A percentile compares a stretch with the other conserved stretches of the same genome.
phyloP scores from a whole-genome alignment of 257 asterid species.

The Solanum sitiens region DNA sequence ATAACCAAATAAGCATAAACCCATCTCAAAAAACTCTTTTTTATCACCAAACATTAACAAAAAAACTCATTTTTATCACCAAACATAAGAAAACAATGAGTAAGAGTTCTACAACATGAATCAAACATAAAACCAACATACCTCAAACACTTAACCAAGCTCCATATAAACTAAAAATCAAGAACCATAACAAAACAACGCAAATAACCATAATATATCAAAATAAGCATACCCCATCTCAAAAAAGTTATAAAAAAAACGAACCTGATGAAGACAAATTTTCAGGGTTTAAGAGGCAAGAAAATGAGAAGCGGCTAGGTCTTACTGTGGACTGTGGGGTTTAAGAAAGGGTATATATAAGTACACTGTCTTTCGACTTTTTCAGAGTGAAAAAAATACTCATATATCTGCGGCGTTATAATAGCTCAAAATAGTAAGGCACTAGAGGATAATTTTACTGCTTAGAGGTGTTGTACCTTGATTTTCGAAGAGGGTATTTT shows the following conservation, averaged over 20 bases:
- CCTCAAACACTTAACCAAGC: background rate
- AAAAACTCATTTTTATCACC: background rate
- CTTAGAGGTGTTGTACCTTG: background rate
- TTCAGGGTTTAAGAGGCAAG: slow-evolving; percentile 2
- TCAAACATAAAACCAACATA: background rate
- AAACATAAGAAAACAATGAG: no score
- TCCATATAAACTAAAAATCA: background rate
- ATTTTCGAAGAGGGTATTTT: background rate
- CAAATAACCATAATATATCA: background rate
- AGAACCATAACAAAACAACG: background rate
- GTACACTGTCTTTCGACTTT: background rate
- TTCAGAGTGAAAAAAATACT: background rate
- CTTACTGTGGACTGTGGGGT: background rate
- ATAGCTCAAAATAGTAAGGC: background rate
- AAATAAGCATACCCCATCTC: no score
- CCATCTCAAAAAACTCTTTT: background rate
- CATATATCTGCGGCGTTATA: background rate
- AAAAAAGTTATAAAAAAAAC: background rate
- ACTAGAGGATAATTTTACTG: background rate
- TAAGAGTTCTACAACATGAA: background rate
- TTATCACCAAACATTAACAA: no score
- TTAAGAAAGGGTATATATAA: background rate
- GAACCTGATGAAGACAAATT: background rate
- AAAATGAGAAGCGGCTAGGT: slow-evolving; percentile 13
- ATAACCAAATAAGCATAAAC: no score